Conservation (phyloP, 2,329 filamentous ascomycete species). For the Paracoccidioides brasiliensis region DNA sequence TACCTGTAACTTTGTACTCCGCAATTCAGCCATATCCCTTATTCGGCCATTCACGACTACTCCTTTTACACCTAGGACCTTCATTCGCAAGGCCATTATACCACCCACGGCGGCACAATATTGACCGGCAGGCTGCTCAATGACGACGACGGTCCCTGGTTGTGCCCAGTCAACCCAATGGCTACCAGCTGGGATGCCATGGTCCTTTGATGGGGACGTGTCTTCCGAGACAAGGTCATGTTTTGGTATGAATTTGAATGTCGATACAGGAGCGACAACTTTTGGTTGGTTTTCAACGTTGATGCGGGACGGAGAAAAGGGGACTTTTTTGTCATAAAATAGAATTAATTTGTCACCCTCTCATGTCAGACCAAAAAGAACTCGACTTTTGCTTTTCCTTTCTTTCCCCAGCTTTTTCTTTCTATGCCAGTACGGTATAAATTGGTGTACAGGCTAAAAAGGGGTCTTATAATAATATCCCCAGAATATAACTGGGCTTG, state of each 20-base stretch:
- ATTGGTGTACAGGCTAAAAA: neutral
- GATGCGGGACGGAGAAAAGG: conserved; percentile 22
- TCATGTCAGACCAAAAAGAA: neutral
- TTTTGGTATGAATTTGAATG: conserved; percentile 47
- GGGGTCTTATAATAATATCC: too few species aligned
- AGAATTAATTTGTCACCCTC: neutral
- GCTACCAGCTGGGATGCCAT: conserved; percentile 44
- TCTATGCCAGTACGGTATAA: neutral
- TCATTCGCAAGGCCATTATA: conserved; percentile 61
- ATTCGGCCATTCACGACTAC: conserved; percentile 57
- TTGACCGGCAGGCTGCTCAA: conserved; percentile 53
- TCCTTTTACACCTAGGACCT: conserved; percentile 45
- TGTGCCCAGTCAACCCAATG: conserved; percentile 58
- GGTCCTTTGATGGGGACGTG: conserved; percentile 15
- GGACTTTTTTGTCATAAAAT: conserved; percentile 14
- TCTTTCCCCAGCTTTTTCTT: neutral
- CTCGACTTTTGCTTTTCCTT: too few species aligned
- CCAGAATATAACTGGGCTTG: neutral
- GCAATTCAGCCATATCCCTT: conserved; percentile 51
- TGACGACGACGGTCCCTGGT: conserved; percentile 48
- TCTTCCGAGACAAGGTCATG: conserved; percentile 27
- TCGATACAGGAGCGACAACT: conserved; percentile 32
- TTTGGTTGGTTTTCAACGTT: conserved; percentile 19
- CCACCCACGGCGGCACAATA: conserved; percentile 62
- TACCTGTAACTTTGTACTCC: conserved; percentile 43